These are phyloP conservation scores for Eucommia ulmoides DNA, from an alignment of 257 asterid species.

Conservation along the genomic window DNA sequence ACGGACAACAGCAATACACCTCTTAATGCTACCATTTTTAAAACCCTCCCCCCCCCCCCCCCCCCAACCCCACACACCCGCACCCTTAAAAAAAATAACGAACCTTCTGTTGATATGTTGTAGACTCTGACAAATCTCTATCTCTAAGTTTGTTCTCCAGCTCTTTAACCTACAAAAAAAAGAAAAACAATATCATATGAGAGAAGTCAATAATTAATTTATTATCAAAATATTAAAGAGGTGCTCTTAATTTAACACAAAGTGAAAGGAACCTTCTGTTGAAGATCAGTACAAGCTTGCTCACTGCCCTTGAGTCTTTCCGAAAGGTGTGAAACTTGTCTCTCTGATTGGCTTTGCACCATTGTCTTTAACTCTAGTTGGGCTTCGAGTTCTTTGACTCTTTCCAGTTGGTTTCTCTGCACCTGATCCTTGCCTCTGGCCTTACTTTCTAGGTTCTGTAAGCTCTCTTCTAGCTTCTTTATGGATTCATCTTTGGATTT, in stretches of 20 bases:
- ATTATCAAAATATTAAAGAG: constrained; percentile 1
- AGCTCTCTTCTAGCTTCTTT: constrained; percentile 68
- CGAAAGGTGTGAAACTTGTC: constrained; percentile 50
- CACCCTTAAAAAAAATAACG: not conserved
- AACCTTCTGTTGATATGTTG: constrained; percentile 61
- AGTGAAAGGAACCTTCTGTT: constrained; percentile 76
- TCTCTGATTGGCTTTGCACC: constrained; percentile 50
- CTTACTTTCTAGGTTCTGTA: constrained; percentile 67
- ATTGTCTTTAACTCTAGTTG: constrained; percentile 52
- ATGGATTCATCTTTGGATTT: constrained; percentile 65
- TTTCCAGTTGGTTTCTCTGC: constrained; percentile 60
- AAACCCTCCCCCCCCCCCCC: no score
- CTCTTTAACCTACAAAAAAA: constrained; percentile 55
- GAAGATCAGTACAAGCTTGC: constrained; percentile 58
- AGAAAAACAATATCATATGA: no score
- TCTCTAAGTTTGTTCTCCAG: constrained; percentile 68
- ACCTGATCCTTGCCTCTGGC: constrained; percentile 68
- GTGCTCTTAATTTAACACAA: no score
- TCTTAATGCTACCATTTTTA: no score
- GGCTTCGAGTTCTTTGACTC: constrained; percentile 66
- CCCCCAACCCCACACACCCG: no score
- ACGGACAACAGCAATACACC: no score
- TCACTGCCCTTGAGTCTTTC: constrained; percentile 70
- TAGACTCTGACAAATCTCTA: constrained; percentile 36
- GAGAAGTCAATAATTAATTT: not conserved